Base-by-base conservation (phyloP, 106 monocot species). In the Allium fistulosum region DNA sequence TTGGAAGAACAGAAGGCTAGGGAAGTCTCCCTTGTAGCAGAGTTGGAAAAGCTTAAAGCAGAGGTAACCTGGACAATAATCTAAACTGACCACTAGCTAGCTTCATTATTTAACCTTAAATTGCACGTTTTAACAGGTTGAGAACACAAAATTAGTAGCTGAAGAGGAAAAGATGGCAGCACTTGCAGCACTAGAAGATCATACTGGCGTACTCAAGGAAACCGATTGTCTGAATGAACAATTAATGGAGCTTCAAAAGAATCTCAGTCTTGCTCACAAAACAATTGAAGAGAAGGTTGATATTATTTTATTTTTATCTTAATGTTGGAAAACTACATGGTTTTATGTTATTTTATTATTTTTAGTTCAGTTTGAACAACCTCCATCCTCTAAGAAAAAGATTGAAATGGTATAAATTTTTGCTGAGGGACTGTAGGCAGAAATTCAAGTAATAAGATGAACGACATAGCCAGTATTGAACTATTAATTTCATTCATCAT, bases 1-100 rank as follows among this genome's bases (percentile, higher is more conserved):
- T 53, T 96, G 72, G 81, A 91, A 75, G 88, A 84, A 67, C 72
- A 78, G 61, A 76, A 68, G 59, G 70, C 14, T 67, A 90, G 73
- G 49, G 83, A 83, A 71, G 46, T 47, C 17, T 78, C 78, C 58
- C 61, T 90, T 15, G 71, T 46, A 58, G 52, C 59, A 58, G 67
- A 76, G 8, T 13, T 75, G 53, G 82, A 84, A 71, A 78, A 47
- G 71, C 71, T 92, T 14, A 74, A 82, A 48, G 53, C 63, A 14
- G 82, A 84, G 58, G 26, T 87, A 48, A 10, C 68, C 26, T 72
- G 76, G 51, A 92, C 77, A 81, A 77, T 78, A 46, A 46, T 76
- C 26, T 67, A 12, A 10, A 17, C 18, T 50, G 16, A 51, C 17
- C 47, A 51, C 47, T 17, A 11, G 46, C 18, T 56, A 17, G 52